A percentile compares a stretch with the other conserved stretches of the same genome.
Conservation (phyloP, 192 early-diverging fungal species). For the Gamsiella multidivaricata region DNA sequence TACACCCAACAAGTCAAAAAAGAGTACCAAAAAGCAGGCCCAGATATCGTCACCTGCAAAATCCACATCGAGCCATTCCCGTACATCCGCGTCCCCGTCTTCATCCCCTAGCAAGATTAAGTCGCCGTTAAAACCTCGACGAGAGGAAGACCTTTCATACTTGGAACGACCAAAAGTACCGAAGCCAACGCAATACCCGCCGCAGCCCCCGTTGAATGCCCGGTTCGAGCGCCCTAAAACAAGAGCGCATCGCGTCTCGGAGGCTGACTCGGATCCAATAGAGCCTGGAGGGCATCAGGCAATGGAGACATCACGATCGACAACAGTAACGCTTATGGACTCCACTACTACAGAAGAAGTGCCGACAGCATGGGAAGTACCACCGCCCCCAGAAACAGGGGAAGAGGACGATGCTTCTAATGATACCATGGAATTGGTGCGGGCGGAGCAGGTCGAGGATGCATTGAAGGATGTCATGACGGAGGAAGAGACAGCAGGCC, state of each 20-base stretch:
- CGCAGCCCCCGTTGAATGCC: constrained; percentile 10
- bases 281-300: not conserved
- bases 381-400: no score
- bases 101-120: not conserved
- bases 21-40: no score
- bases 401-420: no score
- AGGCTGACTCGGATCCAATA: not conserved
- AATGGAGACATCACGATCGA: not conserved
- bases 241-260: not conserved
- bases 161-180: constrained; percentile 1
- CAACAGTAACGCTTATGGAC: not conserved
- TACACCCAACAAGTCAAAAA: constrained; percentile 2
- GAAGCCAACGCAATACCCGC: not conserved
- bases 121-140: not conserved
- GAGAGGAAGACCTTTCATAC: constrained; percentile 14
- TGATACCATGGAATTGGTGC: no score
- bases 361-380: no score
- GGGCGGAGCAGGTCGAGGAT: no score
- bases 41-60: not conserved
- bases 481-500: no score
- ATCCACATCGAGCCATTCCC: not conserved
- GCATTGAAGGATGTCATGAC: no score
- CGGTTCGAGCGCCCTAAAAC: constrained; percentile 22
- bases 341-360: no score
- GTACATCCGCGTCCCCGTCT: not conserved